Percentiles rank a stretch among this genome's conserved stretches.
Conservation (phyloP, 768 basidiomycete species). For the Dioszegia aurantiaca region DNA sequence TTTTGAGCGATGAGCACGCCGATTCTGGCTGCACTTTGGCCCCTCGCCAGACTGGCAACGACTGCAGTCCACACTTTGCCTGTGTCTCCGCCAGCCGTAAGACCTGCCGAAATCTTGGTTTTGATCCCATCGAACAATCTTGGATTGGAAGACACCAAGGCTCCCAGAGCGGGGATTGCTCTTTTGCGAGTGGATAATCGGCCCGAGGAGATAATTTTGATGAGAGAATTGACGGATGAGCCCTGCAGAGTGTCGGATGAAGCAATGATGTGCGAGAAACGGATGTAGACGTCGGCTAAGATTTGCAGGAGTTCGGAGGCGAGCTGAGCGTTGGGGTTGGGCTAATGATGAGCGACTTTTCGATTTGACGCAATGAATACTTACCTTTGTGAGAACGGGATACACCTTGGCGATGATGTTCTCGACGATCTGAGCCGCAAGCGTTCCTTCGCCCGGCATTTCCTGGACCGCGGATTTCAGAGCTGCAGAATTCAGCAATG, state of each 20-base stretch:
- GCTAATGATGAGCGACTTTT: conserved; percentile 18
- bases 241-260: conserved; percentile 28
- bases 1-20: conserved; percentile 28
- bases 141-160: conserved; percentile 70
- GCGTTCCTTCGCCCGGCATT: conserved; percentile 74
- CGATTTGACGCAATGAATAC: conserved; percentile 21
- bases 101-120: conserved; percentile 56
- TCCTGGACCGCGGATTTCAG: conserved; percentile 93
- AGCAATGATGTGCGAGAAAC: conserved; percentile 62
- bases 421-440: conserved; percentile 55
- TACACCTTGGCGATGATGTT: conserved; percentile 18
- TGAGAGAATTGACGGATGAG: conserved; percentile 62
- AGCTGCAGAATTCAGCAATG: conserved; percentile 57
- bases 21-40: conserved; percentile 54
- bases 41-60: conserved; percentile 68
- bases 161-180: conserved; percentile 74
- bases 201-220: conserved; percentile 70
- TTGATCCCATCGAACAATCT: conserved; percentile 62
- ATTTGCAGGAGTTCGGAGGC: conserved; percentile 59
- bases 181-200: conserved; percentile 84
- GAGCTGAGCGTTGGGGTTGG: conserved; percentile 49
- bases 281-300: conserved; percentile 74
- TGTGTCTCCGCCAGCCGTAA: conserved; percentile 24
- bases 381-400: conserved; percentile 58
- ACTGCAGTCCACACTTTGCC: conserved; percentile 60